These are phyloP conservation scores for Talaromyces trachyspermus DNA, from an alignment of 495 filamentous ascomycete genomes.

Conservation along the genomic window DNA sequence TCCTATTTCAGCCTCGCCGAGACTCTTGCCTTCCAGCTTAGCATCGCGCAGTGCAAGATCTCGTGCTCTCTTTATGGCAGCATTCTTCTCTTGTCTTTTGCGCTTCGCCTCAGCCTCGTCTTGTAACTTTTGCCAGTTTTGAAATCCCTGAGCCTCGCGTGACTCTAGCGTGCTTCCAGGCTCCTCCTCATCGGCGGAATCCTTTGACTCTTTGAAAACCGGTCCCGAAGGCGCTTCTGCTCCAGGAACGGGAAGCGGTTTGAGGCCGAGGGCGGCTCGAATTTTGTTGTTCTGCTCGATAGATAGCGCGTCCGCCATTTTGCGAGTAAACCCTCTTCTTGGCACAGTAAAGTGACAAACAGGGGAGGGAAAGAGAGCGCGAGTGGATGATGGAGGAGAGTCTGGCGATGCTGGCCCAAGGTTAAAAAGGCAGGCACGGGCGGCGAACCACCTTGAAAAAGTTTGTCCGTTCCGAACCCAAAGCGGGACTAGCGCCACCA, in stretches of 20 bases:
- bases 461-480: constrained; percentile 11
- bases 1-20: constrained; percentile 60
- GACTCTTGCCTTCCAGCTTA: constrained; percentile 68
- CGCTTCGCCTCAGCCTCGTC: constrained; percentile 58
- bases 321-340: constrained; percentile 14
- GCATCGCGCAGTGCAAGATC: constrained; percentile 70
- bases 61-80: constrained; percentile 79
- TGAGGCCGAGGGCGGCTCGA: constrained; percentile 80
- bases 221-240: constrained; percentile 39
- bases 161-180: constrained; percentile 70
- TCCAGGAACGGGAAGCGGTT: constrained; percentile 79
- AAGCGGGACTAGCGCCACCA: constrained; percentile 15
- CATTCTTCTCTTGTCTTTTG: constrained; percentile 67
- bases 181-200: constrained; percentile 52
- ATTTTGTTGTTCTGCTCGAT: constrained; percentile 95
- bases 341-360: neutral
- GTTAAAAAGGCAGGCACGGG: constrained; percentile 21
- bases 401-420: too few species aligned
- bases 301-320: constrained; percentile 71
- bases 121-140: constrained; percentile 63
- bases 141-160: constrained; percentile 66
- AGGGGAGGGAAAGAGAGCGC: constrained; percentile 15
- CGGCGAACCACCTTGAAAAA: constrained; percentile 4
- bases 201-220: constrained; percentile 50
- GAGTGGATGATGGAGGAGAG: too few species aligned